Base-by-base conservation (phyloP, 345 rosid species). In the Moricandia moricandioides region DNA sequence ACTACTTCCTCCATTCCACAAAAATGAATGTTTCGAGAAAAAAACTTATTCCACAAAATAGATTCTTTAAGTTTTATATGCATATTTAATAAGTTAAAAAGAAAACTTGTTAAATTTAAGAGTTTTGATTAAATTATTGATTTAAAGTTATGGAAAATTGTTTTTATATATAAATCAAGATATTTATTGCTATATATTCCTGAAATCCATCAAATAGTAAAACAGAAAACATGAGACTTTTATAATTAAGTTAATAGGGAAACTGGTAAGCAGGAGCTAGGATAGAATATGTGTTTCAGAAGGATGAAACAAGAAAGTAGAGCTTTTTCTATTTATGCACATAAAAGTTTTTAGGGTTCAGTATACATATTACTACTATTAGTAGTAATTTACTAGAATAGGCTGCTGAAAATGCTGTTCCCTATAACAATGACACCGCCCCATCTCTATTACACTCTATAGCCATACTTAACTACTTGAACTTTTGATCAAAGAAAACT, bases 361-460 rank as follows among this genome's bases (percentile, higher is more conserved):
- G 30, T 37, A 5, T 51, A 66, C 4, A 17, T 57, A 26, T 14
- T 12, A 62, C n/a, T n/a, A n/a, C n/a, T n/a, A n/a, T n/a, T 21
- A 21, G 24, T 21, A 21, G 2, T 64, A 64, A 37, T 14, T 49
- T 49, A 49, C 4, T 68, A 69, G 79, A 62, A 54, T 69, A 76
- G 75, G 70, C 80, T 77, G 80, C 67, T 55, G 59, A 55, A 70
- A 24, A 31, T 65, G 71, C 49, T 45, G 76, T 65, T 65, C 72
- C 80, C 24, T 77, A 65, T 34, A 65, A 65, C 76, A 65, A 71
- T 71, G 80, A 71, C 80, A 65, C 76, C 17, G 80, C 76, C 72
- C 14, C 34, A 57, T 71, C 55, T 71, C 80, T 77, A 64, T 31
- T 45, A 70, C 71, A 12, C 60, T 62, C 58, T 54, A 57, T 18